Evolutionary conservation across 2,329 filamentous ascomycete species (phyloP).

Genomic region (Talaromyces sp.): DNA sequence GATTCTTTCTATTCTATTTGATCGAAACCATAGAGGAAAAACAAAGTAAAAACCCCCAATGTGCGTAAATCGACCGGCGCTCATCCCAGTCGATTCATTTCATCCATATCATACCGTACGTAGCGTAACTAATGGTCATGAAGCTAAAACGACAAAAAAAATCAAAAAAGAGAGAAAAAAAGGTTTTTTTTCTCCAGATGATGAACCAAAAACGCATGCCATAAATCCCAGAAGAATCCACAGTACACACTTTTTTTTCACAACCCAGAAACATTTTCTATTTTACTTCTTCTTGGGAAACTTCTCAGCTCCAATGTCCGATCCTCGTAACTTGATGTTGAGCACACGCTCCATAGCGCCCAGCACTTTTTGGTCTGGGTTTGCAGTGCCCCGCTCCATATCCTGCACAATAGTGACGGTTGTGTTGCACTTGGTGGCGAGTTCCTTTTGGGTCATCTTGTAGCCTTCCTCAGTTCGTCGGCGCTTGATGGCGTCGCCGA

Average conservation of each 20-base stretch:
- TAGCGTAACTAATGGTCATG: neutral
- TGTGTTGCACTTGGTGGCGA: constrained; percentile 84
- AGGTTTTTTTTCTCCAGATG: neutral
- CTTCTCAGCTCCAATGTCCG: constrained; percentile 77
- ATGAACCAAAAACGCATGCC: neutral
- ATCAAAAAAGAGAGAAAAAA: neutral
- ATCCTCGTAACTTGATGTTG: constrained; percentile 80
- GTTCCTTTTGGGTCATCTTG: constrained; percentile 91
- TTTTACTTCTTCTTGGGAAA: constrained; percentile 66
- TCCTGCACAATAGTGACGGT: constrained; percentile 73
- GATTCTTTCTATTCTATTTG: neutral
- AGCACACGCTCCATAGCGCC: constrained; percentile 73
- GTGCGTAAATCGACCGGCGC: constrained; percentile 6
- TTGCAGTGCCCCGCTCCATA: constrained; percentile 73
- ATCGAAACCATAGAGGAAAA: neutral
- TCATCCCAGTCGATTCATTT: constrained; percentile 10
- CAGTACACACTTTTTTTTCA: neutral
- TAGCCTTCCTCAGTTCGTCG: constrained; percentile 76
- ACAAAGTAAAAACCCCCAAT: neutral
- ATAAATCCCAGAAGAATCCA: too few species aligned
- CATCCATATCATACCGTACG: neutral
- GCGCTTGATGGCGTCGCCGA: constrained; percentile 76
- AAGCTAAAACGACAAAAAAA: neutral
- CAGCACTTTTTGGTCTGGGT: constrained; percentile 80
- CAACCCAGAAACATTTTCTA: neutral